Conservation (phyloP, 306 rosid genomes). For the Glycine tomentella region DNA sequence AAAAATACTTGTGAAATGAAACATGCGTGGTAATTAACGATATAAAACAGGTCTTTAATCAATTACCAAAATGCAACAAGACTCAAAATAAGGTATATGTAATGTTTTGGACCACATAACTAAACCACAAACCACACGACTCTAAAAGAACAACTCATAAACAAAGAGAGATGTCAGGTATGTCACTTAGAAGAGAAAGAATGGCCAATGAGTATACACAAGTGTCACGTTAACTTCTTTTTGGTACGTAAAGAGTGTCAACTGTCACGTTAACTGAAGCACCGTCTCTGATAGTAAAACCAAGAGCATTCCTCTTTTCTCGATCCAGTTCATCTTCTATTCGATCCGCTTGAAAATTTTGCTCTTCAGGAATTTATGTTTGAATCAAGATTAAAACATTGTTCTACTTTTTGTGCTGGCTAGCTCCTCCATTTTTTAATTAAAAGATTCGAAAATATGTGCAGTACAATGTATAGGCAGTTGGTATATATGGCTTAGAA, state of each 20-base stretch:
- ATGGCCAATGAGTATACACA: conserved; percentile 46
- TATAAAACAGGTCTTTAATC: neutral
- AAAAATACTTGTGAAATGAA: neutral
- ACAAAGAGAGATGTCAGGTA: conserved; percentile 50
- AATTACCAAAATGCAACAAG: neutral
- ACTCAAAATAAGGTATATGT: neutral
- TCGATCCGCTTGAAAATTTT: neutral
- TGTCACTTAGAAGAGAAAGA: conserved; percentile 33
- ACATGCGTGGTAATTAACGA: neutral
- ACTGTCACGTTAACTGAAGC: conserved; percentile 36
- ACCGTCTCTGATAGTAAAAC: conserved; percentile 41
- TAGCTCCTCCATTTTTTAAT: neutral
- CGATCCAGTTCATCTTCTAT: no score
- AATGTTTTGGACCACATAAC: conserved; percentile 44
- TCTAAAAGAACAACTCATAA: no score
- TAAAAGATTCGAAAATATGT: neutral
- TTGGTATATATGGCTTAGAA: neutral
- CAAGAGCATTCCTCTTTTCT: no score
- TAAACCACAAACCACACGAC: conserved; percentile 42
- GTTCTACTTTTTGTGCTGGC: neutral
- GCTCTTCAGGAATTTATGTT: neutral
- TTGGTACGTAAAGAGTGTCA: no score
- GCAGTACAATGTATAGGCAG: neutral
- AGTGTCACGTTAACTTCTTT: no score
- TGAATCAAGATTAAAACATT: neutral